phyloP scores from a whole-genome alignment of 805 yeast species.

The Ogataea dorogensis region DNA sequence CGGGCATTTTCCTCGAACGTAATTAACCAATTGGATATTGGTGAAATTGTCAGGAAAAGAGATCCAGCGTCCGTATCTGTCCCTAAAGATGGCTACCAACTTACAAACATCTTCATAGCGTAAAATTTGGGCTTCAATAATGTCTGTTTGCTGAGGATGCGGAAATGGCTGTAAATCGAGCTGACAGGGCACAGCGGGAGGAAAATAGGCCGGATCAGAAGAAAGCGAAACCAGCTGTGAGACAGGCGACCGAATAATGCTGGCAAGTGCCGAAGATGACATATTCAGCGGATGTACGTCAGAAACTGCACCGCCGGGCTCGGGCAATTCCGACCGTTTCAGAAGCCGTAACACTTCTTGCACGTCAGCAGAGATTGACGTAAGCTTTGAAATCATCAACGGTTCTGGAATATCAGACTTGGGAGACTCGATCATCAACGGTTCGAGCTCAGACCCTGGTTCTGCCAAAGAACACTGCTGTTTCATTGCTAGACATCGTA shows the following conservation, averaged over 20 bases:
- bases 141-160: slow-evolving; percentile 35
- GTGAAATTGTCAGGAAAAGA: slow-evolving; percentile 58
- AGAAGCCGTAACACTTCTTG: slow-evolving; percentile 14
- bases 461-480: slow-evolving; percentile 50
- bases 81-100: slow-evolving; percentile 56
- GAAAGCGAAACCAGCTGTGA: slow-evolving; percentile 38
- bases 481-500: slow-evolving; percentile 55
- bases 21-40: slow-evolving; percentile 46
- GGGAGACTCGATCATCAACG: neutral
- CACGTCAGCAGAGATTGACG: slow-evolving; percentile 13
- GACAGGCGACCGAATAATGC: slow-evolving; percentile 48
- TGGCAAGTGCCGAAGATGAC: slow-evolving; percentile 30
- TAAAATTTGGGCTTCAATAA: slow-evolving; percentile 51
- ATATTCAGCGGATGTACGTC: slow-evolving; percentile 12
- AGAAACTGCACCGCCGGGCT: slow-evolving; percentile 3
- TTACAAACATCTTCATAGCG: slow-evolving; percentile 46
- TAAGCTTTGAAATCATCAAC: slow-evolving; percentile 2
- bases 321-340: slow-evolving; percentile 10
- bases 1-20: slow-evolving; percentile 52
- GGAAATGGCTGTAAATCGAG: slow-evolving; percentile 13
- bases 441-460: neutral
- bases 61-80: slow-evolving; percentile 76
- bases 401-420: neutral
- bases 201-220: slow-evolving; percentile 31
- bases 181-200: slow-evolving; percentile 15